Base-by-base conservation (phyloP, 192 early-diverging fungal species). In the Dispira simplex region DNA sequence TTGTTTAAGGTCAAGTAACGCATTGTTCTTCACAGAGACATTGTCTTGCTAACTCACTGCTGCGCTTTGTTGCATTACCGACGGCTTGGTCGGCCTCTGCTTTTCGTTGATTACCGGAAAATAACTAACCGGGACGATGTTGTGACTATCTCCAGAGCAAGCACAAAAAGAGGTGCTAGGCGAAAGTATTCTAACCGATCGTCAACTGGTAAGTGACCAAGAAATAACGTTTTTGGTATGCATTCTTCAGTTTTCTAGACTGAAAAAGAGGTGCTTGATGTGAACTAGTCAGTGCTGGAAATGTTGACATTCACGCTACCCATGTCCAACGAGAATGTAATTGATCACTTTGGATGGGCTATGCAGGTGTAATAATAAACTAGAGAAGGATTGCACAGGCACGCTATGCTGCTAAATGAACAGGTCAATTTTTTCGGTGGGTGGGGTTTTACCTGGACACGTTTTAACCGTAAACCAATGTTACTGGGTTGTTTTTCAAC, bases 151-250 rank as follows among this genome's bases (percentile, higher is more conserved):
- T 44, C 12, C 28, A 60, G 58, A 60, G 32, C 58, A 60, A 60
- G 13, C 58, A 14, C 64, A 79, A 48, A 66, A 70, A 27, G 81
- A 83, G 43, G 66, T 68, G 10, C 51, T 81, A 4, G 79, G 75
- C 0, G 81, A 83, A 56, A 75, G 75, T 18, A 77, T 83, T 46
- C 66, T 83, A 0, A 74, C 74, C n/a, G 79, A 81, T 62, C 73
- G 74, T 47, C 76, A 83, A 68, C 63, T 76, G 65, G 81, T 83
- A 76, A 26, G 69, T 6, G 43, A 25, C 12, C 16, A 16, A 60
- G 5, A 18, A 27, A n/a, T n/a, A 11, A 53, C 10, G 20, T 46
- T 28, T 28, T 54, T 67, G 20, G 28, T 46, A 23, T 52, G 21
- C 39, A 14, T 26, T 46, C 45, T 5, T 21, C 8, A 45, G 10